Percentiles rank a stretch among this genome's conserved stretches.
phyloP scores from a whole-genome alignment of 805 yeast genomes.

The Kazachstania bromeliacearum region DNA sequence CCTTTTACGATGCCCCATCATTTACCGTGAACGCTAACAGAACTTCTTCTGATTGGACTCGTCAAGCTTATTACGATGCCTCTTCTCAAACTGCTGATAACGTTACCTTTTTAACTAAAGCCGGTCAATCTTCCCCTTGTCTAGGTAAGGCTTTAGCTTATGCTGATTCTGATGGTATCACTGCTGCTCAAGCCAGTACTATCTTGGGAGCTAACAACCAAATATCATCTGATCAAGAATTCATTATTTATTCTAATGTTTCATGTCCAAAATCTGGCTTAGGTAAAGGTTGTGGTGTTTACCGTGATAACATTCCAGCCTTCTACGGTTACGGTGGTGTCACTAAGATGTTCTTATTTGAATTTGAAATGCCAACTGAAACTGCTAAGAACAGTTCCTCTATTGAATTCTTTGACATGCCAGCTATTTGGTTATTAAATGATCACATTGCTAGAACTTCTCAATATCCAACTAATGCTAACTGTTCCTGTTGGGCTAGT shows the following conservation, averaged over 20 bases:
- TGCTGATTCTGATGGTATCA: slow-evolving; percentile 47
- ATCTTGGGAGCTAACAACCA: slow-evolving; percentile 40
- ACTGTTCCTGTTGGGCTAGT: slow-evolving; percentile 68
- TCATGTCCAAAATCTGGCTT: slow-evolving; percentile 47
- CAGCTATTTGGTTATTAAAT: slow-evolving; percentile 70
- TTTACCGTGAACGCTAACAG: slow-evolving; percentile 26
- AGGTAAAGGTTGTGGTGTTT: slow-evolving; percentile 63
- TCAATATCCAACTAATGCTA: slow-evolving; percentile 48
- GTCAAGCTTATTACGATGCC: slow-evolving; percentile 49
- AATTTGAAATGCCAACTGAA: slow-evolving; percentile 59
- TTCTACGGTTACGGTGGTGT: slow-evolving; percentile 60
- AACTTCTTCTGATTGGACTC: slow-evolving; percentile 42
- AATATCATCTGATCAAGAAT: slow-evolving; percentile 51
- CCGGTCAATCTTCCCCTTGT: slow-evolving; percentile 53
- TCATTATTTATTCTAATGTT: slow-evolving; percentile 47
- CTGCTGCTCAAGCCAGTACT: slow-evolving; percentile 38
- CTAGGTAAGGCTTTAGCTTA: slow-evolving; percentile 60
- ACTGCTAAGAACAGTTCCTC: slow-evolving; percentile 29
- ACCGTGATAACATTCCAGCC: slow-evolving; percentile 66
- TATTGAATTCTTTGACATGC: slow-evolving; percentile 43
- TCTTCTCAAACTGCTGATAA: slow-evolving; percentile 42
- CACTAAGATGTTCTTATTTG: slow-evolving; percentile 63
- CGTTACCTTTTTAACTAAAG: slow-evolving; percentile 57
- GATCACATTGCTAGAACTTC: slow-evolving; percentile 68
- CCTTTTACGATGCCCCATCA: slow-evolving; percentile 42